Evolutionary conservation across 2,329 filamentous ascomycete genomes (phyloP).

Genomic region (Gaeumannomyces tritici): DNA sequence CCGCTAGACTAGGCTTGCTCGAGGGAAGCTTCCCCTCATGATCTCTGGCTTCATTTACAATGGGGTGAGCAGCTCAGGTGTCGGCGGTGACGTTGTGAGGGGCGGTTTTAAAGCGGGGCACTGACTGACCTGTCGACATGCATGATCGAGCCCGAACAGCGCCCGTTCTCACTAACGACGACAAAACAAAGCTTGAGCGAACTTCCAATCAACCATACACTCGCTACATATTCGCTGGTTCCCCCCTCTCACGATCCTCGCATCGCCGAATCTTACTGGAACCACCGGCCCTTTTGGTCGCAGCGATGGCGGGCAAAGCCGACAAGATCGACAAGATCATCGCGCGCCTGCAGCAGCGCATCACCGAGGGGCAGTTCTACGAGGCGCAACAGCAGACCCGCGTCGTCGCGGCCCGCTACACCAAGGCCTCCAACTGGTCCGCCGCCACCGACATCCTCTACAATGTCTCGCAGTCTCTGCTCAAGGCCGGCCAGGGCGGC

Average conservation of each 20-base stretch:
- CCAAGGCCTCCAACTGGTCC: constrained; percentile 76
- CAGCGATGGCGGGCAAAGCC: constrained; percentile 15
- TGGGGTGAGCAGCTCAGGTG: too few relatives aligned
- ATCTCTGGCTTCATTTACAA: background rate
- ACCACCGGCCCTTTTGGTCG: background rate
- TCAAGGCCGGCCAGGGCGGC: constrained; percentile 87
- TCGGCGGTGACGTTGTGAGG: background rate
- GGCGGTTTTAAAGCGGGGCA: background rate
- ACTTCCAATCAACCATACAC: background rate
- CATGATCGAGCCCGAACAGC: background rate
- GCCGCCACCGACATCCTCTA: constrained; percentile 82
- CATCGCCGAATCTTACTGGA: background rate
- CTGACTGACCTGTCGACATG: background rate
- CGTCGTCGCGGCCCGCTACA: constrained; percentile 86
- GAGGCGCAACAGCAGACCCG: constrained; percentile 98
- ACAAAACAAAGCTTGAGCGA: background rate
- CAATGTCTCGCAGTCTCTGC: constrained; percentile 72
- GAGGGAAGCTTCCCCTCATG: background rate
- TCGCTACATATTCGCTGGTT: too few relatives aligned
- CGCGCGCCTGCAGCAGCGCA: constrained; percentile 52
- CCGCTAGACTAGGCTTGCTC: too few relatives aligned
- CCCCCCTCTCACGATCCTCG: too few relatives aligned
- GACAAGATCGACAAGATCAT: constrained; percentile 50
- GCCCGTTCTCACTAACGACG: background rate
- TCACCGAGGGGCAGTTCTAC: constrained; percentile 72